phyloP scores from a whole-genome alignment of 2,329 filamentous ascomycete genomes.

The Cordyceps militaris region DNA sequence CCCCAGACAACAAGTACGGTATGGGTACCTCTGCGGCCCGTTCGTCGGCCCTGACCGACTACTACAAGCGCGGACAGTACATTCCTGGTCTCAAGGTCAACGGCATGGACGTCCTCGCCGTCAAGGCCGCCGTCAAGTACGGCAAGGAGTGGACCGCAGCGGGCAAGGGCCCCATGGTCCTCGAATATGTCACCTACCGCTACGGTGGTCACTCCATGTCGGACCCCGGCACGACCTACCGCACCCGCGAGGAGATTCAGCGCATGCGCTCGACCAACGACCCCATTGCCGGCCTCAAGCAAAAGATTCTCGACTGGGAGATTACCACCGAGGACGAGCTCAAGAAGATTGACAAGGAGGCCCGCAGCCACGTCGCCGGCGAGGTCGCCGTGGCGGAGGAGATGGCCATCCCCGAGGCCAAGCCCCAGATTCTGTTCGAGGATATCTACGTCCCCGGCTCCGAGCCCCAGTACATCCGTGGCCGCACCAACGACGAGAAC shows the following conservation, averaged over 20 bases:
- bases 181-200: conserved; percentile 98
- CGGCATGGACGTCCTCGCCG: conserved; percentile 97
- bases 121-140: conserved; percentile 93
- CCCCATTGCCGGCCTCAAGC: conserved; percentile 94
- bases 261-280: conserved; percentile 99
- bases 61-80: conserved; percentile 99
- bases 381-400: conserved; percentile 88
- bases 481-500: conserved; percentile 85
- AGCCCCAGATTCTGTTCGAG: conserved; percentile 80
- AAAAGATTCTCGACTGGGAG: conserved; percentile 94
- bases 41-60: conserved; percentile 92
- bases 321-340: conserved; percentile 90
- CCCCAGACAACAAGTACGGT: conserved; percentile 96
- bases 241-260: conserved; percentile 98
- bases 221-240: conserved; percentile 97
- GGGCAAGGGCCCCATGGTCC: conserved; percentile 87
- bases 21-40: conserved; percentile 97
- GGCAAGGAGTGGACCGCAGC: conserved; percentile 78
- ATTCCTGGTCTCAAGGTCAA: conserved; percentile 99
- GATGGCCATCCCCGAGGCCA: conserved; percentile 75
- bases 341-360: conserved; percentile 93
- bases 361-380: conserved; percentile 73
- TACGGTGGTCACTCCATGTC: conserved; percentile 99
- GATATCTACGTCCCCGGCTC: conserved; percentile 88
- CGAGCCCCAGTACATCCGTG: conserved; percentile 83